Percentiles rank a stretch among this genome's conserved stretches.
These are phyloP conservation scores for Trichophyton benhamiae DNA, from an alignment of 2,329 filamentous ascomycete species.

Conservation along the genomic window DNA sequence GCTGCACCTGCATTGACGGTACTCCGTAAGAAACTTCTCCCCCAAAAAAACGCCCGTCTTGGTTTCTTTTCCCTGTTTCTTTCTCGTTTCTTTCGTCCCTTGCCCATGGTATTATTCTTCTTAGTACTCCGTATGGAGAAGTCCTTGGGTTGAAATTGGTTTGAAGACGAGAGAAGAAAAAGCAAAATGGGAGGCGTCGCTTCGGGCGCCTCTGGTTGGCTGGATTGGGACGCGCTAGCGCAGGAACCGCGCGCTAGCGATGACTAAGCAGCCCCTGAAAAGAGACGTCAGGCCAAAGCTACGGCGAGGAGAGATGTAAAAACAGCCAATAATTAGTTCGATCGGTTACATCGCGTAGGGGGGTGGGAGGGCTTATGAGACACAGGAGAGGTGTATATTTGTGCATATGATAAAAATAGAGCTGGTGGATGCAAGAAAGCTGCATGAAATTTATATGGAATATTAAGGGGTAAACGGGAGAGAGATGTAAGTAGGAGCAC, in stretches of 20 bases:
- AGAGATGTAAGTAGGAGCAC: not conserved
- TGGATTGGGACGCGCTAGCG: slow-evolving; percentile 5
- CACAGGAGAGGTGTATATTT: not conserved
- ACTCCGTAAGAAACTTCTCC: not conserved
- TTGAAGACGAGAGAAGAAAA: not conserved
- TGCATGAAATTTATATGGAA: not conserved
- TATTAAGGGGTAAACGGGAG: not conserved
- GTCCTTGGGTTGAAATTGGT: no score
- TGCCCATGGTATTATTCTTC: no score
- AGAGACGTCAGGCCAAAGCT: not conserved
- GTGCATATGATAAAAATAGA: not conserved
- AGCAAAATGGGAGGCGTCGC: not conserved
- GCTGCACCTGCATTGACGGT: no score
- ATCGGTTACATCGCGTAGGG: not conserved
- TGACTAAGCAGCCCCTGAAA: slow-evolving; percentile 5
- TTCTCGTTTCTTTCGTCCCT: no score
- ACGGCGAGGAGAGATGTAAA: not conserved
- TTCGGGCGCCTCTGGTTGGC: not conserved
- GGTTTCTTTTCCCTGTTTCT: no score
- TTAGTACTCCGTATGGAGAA: no score
- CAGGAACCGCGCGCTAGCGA: slow-evolving; percentile 6
- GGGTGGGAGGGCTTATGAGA: not conserved
- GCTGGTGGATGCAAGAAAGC: not conserved
- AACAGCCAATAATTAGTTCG: no score
- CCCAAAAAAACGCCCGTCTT: not conserved